Evolutionary conservation across 169 alveolate genomes (phyloP), one percentile per base, ranked within the genome.

Genomic region (Besnoitia besnoiti): DNA sequence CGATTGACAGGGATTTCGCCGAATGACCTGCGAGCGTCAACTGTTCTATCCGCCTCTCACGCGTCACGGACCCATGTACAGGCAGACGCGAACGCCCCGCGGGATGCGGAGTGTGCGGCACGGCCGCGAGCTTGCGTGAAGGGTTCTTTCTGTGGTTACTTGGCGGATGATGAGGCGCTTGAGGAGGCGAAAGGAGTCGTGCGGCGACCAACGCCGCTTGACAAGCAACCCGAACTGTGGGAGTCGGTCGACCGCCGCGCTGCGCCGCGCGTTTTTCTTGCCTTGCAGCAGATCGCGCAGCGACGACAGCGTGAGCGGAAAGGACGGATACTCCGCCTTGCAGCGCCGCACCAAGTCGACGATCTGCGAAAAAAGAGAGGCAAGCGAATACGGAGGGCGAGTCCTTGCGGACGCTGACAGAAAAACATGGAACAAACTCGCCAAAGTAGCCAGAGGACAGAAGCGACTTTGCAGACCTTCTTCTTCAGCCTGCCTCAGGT

Each of bases 251-350:
- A 89, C 47, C 61, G 10, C 49, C 12, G 59, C 40, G 7, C 49
- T 55, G 55, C 87, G 44, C 49, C 93, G 85, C 94, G 75, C 42
- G 37, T 33, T 39, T 42, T 47, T 51, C 24, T 89, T 35, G 14
- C 94, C 94, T 5, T 62, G 77, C 8, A 85, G 90, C 0, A 88
- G 85, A 27, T 88, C 94, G 21, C 93, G 46, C 44, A 92, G 90
- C 19, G 93, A 40, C 10, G 91, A 51, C 0, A 92, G 50, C 19
- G 94, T 92, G 40, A 92, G 84, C 0, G 89, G 62, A 24, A 75
- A 49, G n/a, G 42, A 16, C 0, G 93, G 84, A 77, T 35, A 51
- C 16, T 37, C 19, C 24, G 79, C 10, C 16, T 50, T 47, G 35
- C 84, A 27, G 21, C 40, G 27, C 24, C 93, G 88, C 19, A 76